These are phyloP conservation scores for Aspergillus mulundensis DNA, from an alignment of 495 filamentous ascomycete species.

Conservation along the genomic window DNA sequence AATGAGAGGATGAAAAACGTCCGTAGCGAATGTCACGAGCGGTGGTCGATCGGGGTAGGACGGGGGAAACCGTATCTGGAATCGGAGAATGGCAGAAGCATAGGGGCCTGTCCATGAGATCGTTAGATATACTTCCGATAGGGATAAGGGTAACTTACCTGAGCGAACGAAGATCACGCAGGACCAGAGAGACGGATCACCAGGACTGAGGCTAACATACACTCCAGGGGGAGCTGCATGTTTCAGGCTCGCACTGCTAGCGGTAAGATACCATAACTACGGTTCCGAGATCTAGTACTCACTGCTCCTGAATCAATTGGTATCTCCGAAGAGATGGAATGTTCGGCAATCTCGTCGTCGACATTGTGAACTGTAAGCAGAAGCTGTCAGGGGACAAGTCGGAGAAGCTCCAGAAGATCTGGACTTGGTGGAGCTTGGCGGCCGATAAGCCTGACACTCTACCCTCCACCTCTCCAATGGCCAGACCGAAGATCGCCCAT, in stretches of 20 bases:
- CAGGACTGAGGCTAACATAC: conserved; percentile 78
- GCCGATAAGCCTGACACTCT: neutral
- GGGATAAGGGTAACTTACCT: conserved; percentile 46
- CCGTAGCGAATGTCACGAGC: conserved; percentile 78
- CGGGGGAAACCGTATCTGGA: conserved; percentile 81
- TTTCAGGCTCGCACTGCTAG: conserved; percentile 69
- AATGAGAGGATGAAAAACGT: conserved; percentile 92
- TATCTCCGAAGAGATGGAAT: conserved; percentile 54
- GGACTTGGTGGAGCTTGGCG: neutral
- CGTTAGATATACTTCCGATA: neutral
- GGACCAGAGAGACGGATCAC: conserved; percentile 75
- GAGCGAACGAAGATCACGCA: conserved; percentile 88
- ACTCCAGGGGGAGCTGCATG: conserved; percentile 76
- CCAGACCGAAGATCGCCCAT: no score
- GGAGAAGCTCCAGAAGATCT: neutral
- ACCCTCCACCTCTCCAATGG: neutral
- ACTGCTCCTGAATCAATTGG: conserved; percentile 77
- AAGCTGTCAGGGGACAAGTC: neutral
- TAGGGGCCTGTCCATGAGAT: conserved; percentile 64
- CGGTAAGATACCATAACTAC: neutral
- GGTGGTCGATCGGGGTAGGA: conserved; percentile 77
- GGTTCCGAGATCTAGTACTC: conserved; percentile 17
- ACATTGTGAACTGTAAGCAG: conserved; percentile 26
- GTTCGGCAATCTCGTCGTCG: conserved; percentile 38
- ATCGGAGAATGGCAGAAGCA: conserved; percentile 79